Conservation (phyloP, 1,284 basidiomycete genomes). For the Papiliotrema nemorosa region DNA sequence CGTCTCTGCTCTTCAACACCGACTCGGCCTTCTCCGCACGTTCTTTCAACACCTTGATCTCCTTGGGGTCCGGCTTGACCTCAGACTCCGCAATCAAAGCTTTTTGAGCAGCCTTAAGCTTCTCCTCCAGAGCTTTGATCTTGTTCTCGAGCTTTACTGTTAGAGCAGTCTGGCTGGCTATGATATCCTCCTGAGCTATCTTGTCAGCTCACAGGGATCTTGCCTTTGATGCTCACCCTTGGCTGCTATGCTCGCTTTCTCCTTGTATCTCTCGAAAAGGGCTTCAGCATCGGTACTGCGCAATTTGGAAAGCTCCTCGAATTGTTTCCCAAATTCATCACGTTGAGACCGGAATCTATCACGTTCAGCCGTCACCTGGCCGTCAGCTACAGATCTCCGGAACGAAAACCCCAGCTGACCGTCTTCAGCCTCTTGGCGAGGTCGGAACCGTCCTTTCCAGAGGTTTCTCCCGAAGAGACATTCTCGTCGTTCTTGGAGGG, state of each 20-base stretch:
- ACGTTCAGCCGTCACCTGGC: conserved; percentile 28
- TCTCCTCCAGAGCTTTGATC: conserved; percentile 32
- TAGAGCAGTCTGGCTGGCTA: conserved; percentile 32
- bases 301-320: conserved; percentile 41
- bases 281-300: conserved; percentile 29
- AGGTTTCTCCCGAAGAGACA: too few species aligned
- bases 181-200: conserved; percentile 44
- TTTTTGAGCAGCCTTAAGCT: conserved; percentile 12
- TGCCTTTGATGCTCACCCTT: background rate
- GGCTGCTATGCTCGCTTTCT: conserved; percentile 28
- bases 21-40: conserved; percentile 55
- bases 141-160: conserved; percentile 37
- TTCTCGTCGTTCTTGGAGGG: background rate
- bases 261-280: conserved; percentile 40
- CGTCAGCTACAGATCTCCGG: background rate
- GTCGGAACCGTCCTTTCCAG: background rate
- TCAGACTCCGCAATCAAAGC: conserved; percentile 9
- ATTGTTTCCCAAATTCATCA: conserved; percentile 42
- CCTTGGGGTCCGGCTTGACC: conserved; percentile 28
- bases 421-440: background rate
- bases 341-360: conserved; percentile 31
- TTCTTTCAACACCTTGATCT: conserved; percentile 47
- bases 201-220: background rate
- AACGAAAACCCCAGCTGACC: background rate
- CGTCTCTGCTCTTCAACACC: conserved; percentile 29